Evolutionary conservation across 202 grass and related monocot species (phyloP).

Genomic region (Hordeum pubiflorum): DNA sequence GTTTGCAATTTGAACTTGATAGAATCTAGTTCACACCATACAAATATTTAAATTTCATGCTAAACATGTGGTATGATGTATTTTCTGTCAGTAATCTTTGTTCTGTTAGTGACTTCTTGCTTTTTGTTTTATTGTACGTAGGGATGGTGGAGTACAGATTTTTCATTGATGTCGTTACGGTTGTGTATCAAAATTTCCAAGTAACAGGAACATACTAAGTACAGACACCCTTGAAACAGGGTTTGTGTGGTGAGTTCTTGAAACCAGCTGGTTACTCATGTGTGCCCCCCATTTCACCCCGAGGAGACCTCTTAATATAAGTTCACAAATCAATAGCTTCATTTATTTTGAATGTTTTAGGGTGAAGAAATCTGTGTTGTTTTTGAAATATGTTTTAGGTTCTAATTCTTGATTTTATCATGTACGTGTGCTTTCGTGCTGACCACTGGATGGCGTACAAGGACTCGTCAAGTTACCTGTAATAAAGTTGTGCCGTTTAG

Average conservation of each 20-base stretch:
- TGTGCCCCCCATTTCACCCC: background rate
- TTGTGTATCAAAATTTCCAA: background rate
- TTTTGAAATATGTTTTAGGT: too few species aligned
- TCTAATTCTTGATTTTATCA: too few species aligned
- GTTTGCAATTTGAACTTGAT: background rate
- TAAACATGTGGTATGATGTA: background rate
- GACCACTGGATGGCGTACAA: too few species aligned
- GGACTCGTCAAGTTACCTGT: too few species aligned
- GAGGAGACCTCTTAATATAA: background rate
- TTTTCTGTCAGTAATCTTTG: background rate
- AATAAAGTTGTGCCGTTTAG: too few species aligned
- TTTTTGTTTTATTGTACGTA: constrained; percentile 8
- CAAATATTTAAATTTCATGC: constrained; percentile 22
- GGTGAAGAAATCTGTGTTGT: too few species aligned
- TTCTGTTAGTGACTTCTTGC: background rate
- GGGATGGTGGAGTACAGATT: constrained; percentile 88
- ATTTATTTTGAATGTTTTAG: background rate
- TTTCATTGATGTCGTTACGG: constrained; percentile 20
- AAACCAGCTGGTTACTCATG: background rate
- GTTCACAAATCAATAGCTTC: background rate
- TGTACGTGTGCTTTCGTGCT: too few species aligned
- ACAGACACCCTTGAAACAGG: background rate
- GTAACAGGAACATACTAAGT: background rate
- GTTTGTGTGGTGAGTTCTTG: background rate
- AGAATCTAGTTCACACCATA: background rate